Percentiles rank a stretch among this genome's conserved stretches.
These are phyloP conservation scores for Porcisia hertigi DNA, from an alignment of 208 protist genomes.

Conservation along the genomic window DNA sequence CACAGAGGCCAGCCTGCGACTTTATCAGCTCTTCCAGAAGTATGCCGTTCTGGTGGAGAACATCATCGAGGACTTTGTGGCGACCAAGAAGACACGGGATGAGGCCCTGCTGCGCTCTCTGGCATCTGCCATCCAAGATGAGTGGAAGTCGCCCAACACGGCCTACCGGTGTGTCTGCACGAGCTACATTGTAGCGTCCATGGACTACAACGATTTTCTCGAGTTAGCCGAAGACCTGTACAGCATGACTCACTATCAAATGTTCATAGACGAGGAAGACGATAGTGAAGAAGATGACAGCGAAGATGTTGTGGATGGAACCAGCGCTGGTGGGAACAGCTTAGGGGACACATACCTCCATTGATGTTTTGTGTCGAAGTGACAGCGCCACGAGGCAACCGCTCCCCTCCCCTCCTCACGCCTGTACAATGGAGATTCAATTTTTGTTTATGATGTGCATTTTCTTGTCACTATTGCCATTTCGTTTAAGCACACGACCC, in stretches of 20 bases:
- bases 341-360: neutral
- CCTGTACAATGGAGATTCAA: neutral
- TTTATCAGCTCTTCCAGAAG: conserved; percentile 57
- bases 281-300: conserved; percentile 3
- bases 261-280: conserved; percentile 11
- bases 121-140: conserved; percentile 48
- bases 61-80: conserved; percentile 57
- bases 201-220: conserved; percentile 75
- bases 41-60: conserved; percentile 59
- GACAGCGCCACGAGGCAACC: neutral
- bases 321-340: neutral
- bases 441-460: neutral
- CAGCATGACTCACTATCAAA: conserved; percentile 41
- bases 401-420: neutral
- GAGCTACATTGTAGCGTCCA: conserved; percentile 68
- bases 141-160: conserved; percentile 39
- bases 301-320: neutral
- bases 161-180: conserved; percentile 57
- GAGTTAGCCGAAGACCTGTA: conserved; percentile 65
- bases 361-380: neutral
- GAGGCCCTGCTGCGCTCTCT: conserved; percentile 33
- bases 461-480: neutral
- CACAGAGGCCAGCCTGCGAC: conserved; percentile 44
- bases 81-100: conserved; percentile 10
- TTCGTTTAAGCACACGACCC: neutral